Base-by-base conservation (phyloP, 2,329 filamentous ascomycete species). In the Periconia digitata region DNA sequence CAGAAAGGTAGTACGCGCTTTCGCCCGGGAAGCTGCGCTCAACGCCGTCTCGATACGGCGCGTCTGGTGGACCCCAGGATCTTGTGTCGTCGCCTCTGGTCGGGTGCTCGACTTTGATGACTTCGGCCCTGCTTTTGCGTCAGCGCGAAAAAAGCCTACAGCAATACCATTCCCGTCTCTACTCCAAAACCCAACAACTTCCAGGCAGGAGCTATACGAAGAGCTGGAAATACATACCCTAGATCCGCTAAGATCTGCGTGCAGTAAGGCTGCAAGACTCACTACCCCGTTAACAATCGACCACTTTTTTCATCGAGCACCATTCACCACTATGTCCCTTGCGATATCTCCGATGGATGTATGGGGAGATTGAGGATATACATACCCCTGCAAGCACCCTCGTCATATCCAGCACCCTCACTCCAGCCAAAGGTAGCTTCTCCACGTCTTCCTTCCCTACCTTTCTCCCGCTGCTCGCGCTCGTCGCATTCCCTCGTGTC, bases 101-200 rank as follows among this genome's bases (percentile, higher is more conserved):
- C 6, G 92, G 94, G 72, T 97, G 94, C 74, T 99, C 94, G 51
- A 97, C 83, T 73, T 99, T 97, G 74, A 97, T 95, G 27, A 99
- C 85, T 69, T 97, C 92, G 58, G 94, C 94, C 56, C 91, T 95
- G 60, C 1, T 22, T 50, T 40, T n/a, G n/a, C n/a, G n/a, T n/a
- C n/a, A n/a, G n/a, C n/a, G n/a, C n/a, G n/a, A n/a, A n/a, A n/a
- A n/a, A n/a, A n/a, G n/a, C n/a, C n/a, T n/a, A n/a, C n/a, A n/a
- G n/a, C n/a, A n/a, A n/a, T n/a, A n/a, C n/a, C n/a, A n/a, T n/a
- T n/a, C n/a, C n/a, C n/a, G n/a, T n/a, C n/a, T n/a, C n/a, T n/a
- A n/a, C n/a, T n/a, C n/a, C n/a, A n/a, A n/a, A n/a, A n/a, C n/a
- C n/a, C n/a, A n/a, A n/a, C n/a, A n/a, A n/a, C n/a, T n/a, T n/a